Evolutionary conservation across 2,329 filamentous ascomycete species (phyloP).

Genomic region (Xylariaceae sp.): DNA sequence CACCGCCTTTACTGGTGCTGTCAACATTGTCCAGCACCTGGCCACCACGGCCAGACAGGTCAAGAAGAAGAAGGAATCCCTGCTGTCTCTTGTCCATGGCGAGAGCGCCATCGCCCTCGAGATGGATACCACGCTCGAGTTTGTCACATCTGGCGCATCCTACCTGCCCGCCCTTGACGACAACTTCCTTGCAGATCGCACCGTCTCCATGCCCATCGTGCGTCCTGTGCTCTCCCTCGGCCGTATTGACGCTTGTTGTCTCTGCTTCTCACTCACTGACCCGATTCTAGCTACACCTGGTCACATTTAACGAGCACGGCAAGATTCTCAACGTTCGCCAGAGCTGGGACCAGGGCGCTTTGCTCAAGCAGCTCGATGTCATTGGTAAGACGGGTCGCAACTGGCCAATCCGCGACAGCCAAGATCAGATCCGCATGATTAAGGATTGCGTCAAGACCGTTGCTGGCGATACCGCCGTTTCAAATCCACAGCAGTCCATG

Average conservation of each 20-base stretch:
- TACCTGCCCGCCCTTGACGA: constrained; percentile 89
- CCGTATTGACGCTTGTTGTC: not conserved
- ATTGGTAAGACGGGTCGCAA: constrained; percentile 87
- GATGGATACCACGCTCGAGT: constrained; percentile 78
- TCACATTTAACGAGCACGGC: constrained; percentile 70
- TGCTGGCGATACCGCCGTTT: constrained; percentile 31
- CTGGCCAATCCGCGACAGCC: constrained; percentile 89
- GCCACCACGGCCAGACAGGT: constrained; percentile 66
- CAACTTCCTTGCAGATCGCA: constrained; percentile 84
- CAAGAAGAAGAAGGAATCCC: constrained; percentile 76
- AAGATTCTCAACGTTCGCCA: constrained; percentile 85
- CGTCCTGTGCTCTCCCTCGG: constrained; percentile 33
- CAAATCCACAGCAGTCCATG: constrained; percentile 30
- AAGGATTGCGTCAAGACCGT: constrained; percentile 53
- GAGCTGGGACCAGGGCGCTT: constrained; percentile 90
- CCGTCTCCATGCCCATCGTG: constrained; percentile 77
- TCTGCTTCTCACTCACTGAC: constrained; percentile 6
- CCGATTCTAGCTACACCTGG: constrained; percentile 69
- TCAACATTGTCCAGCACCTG: constrained; percentile 81
- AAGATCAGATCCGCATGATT: constrained; percentile 78
- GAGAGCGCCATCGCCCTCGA: constrained; percentile 68
- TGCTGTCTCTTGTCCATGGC: constrained; percentile 71
- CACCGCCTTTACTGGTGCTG: constrained; percentile 64
- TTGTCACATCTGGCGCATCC: constrained; percentile 73
- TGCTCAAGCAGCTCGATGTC: constrained; percentile 89